phyloP scores from a whole-genome alignment of 805 yeast genomes.

The Zygosaccharomyces gambellarensis region DNA sequence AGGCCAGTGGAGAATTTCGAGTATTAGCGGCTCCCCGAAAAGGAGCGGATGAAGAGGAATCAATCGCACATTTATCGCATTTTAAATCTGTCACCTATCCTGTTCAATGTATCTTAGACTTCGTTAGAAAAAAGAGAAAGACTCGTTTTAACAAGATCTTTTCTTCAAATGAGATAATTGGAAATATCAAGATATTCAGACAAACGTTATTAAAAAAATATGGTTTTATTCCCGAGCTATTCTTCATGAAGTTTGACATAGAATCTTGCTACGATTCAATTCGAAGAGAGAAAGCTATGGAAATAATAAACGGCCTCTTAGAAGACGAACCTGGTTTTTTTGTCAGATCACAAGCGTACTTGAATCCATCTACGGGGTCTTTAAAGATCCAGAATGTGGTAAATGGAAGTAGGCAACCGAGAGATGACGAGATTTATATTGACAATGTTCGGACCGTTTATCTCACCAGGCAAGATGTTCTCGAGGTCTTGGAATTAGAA shows the following conservation, averaged over 20 bases:
- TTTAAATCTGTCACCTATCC: constrained; percentile 42
- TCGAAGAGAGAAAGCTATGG: constrained; percentile 42
- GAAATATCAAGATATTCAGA: constrained; percentile 38
- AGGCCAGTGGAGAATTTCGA: constrained; percentile 46
- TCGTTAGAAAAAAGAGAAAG: constrained; percentile 30
- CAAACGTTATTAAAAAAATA: constrained; percentile 13
- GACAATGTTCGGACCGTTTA: constrained; percentile 36
- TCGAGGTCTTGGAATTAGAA: constrained; percentile 47
- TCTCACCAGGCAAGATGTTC: constrained; percentile 42
- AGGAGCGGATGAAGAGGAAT: constrained; percentile 35
- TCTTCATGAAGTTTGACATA: constrained; percentile 69
- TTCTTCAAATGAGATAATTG: constrained; percentile 46
- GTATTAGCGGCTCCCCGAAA: constrained; percentile 52
- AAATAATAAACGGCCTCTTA: constrained; percentile 28
- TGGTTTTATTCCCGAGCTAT: constrained; percentile 35
- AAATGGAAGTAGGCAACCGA: constrained; percentile 17
- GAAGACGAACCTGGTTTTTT: constrained; percentile 21
- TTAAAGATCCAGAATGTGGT: constrained; percentile 15
- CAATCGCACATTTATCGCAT: constrained; percentile 34
- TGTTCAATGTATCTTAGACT: constrained; percentile 35
- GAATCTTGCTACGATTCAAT: constrained; percentile 72
- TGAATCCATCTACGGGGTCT: constrained; percentile 17
- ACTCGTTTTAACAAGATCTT: constrained; percentile 34
- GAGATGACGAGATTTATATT: constrained; percentile 20
- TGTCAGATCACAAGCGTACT: constrained; percentile 27